Conservation (phyloP, 2,329 filamentous ascomycete genomes). For the Metarhizium anisopliae region DNA sequence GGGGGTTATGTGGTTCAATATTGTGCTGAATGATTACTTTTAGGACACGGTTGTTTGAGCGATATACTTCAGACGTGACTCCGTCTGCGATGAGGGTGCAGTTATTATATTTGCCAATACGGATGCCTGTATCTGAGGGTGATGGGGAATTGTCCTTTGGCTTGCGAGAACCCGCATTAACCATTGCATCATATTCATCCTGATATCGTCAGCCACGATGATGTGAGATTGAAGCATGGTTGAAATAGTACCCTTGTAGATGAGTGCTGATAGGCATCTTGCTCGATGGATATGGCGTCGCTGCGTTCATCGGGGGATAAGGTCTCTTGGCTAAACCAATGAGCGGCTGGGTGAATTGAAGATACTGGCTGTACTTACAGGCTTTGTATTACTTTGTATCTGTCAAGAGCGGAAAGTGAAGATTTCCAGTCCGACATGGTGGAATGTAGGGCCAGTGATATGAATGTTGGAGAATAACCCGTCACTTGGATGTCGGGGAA, state of each 20-base stretch:
- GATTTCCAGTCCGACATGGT: conserved; percentile 35
- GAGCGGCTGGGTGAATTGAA: neutral
- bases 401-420: conserved; percentile 46
- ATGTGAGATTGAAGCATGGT: conserved; percentile 2
- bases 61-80: conserved; percentile 77
- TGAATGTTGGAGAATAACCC: neutral
- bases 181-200: conserved; percentile 47
- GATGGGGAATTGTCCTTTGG: neutral
- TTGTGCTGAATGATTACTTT: conserved; percentile 74
- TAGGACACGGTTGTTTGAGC: conserved; percentile 55
- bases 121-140: conserved; percentile 21
- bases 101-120: conserved; percentile 43
- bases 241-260: conserved; percentile 42
- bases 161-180: conserved; percentile 5
- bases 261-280: conserved; percentile 50
- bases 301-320: conserved; percentile 20
- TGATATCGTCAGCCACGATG: conserved; percentile 19
- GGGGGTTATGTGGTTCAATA: conserved; percentile 73
- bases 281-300: conserved; percentile 57
- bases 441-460: conserved; percentile 3
- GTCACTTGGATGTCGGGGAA: too few relatives aligned
- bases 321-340: conserved; percentile 17
- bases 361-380: conserved; percentile 17
- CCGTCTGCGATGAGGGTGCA: conserved; percentile 55
- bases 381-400: conserved; percentile 54